Evolutionary conservation across 192 early-diverging fungal species (phyloP).

Genomic region (Rhizoclosmatium globosum): DNA sequence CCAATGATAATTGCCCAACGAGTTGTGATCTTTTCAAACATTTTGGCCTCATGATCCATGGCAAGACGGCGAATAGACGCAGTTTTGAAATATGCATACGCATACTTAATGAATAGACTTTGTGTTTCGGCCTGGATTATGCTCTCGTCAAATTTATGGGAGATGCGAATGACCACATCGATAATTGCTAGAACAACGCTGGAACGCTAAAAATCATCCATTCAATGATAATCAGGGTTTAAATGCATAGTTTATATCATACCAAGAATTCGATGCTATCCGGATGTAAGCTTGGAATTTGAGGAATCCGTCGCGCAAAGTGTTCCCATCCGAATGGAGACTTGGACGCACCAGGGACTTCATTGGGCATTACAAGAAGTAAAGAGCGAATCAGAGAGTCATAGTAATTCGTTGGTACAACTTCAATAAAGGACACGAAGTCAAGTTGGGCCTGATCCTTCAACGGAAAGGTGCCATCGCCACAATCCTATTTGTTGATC

Average conservation of each 20-base stretch:
- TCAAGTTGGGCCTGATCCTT: constrained; percentile 45
- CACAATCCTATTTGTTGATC: constrained; percentile 17
- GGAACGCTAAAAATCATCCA: constrained; percentile 38
- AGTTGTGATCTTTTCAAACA: constrained; percentile 56
- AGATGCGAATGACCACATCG: constrained; percentile 42
- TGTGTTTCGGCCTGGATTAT: constrained; percentile 50
- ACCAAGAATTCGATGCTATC: constrained; percentile 50
- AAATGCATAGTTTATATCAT: neutral
- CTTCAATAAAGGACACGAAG: constrained; percentile 49
- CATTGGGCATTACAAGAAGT: constrained; percentile 55
- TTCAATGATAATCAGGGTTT: neutral
- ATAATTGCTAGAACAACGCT: constrained; percentile 39
- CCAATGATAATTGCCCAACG: constrained; percentile 56
- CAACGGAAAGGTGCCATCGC: constrained; percentile 36
- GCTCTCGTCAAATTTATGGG: constrained; percentile 15
- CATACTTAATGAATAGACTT: constrained; percentile 49
- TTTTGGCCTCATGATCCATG: constrained; percentile 44
- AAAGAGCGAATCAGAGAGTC: constrained; percentile 54
- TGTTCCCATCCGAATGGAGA: constrained; percentile 61
- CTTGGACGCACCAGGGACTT: constrained; percentile 50
- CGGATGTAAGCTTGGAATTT: constrained; percentile 22
- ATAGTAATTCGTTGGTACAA: constrained; percentile 52
- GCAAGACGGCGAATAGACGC: constrained; percentile 31
- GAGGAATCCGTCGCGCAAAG: constrained; percentile 45
- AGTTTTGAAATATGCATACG: constrained; percentile 50